Conservation (phyloP, 1,139 yeast genomes). For the Meyerozyma athensensis region DNA sequence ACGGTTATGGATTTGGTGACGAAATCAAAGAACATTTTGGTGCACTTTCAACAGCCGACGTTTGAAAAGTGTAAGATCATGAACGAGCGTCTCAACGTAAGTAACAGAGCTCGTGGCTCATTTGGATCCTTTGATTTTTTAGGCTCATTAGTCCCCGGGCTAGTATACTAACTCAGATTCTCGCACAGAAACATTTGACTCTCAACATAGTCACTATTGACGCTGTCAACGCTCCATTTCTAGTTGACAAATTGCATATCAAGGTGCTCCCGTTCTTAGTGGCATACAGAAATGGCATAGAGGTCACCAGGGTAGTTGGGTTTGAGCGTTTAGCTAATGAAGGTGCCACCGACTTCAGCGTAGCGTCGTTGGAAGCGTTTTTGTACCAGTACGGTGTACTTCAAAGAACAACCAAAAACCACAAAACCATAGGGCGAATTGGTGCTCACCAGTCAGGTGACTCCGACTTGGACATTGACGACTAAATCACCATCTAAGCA, state of each 20-base stretch:
- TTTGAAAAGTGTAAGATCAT: slow-evolving; percentile 58
- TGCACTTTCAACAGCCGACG: slow-evolving; percentile 62
- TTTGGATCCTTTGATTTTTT: neutral
- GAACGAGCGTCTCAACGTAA: slow-evolving; percentile 41
- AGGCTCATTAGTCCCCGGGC: too few relatives aligned
- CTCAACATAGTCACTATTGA: slow-evolving; percentile 53
- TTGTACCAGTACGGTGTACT: slow-evolving; percentile 29
- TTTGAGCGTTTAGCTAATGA: slow-evolving; percentile 52
- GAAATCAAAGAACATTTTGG: slow-evolving; percentile 38
- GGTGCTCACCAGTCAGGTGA: slow-evolving; percentile 21
- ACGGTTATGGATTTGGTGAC: slow-evolving; percentile 51
- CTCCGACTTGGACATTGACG: slow-evolving; percentile 35
- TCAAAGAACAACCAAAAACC: slow-evolving; percentile 29
- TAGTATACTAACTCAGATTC: slow-evolving; percentile 13
- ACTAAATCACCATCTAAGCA: too few relatives aligned
- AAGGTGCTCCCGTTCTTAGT: slow-evolving; percentile 70
- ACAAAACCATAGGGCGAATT: slow-evolving; percentile 14
- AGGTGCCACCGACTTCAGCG: slow-evolving; percentile 22
- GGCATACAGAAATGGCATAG: slow-evolving; percentile 57
- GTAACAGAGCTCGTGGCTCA: slow-evolving; percentile 4
- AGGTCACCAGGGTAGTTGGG: slow-evolving; percentile 58
- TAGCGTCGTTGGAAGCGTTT: slow-evolving; percentile 44
- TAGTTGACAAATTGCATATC: slow-evolving; percentile 56
- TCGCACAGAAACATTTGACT: slow-evolving; percentile 56
- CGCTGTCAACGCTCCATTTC: slow-evolving; percentile 67